Evolutionary conservation across 768 basidiomycete genomes (phyloP).

Genomic region (button mushroom (Agaricus bisporus)): DNA sequence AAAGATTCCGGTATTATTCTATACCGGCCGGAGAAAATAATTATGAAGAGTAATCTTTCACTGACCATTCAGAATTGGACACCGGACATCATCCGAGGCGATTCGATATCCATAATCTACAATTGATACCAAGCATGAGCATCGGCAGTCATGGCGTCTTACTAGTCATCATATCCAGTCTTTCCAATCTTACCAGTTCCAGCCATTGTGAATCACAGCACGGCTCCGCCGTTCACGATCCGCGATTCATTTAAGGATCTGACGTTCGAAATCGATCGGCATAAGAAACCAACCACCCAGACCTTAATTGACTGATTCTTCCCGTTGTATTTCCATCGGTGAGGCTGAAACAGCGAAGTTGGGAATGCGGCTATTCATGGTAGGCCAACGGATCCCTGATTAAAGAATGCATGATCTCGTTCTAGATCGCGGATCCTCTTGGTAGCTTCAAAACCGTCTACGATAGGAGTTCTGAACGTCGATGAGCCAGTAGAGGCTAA

Average conservation of each 20-base stretch:
- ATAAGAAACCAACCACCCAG: slow-evolving; percentile 84
- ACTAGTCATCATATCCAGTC: too few relatives aligned
- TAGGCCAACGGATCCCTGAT: slow-evolving; percentile 2
- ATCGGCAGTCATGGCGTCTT: too few relatives aligned
- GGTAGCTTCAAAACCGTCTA: slow-evolving; percentile 70
- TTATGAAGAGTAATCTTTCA: too few relatives aligned
- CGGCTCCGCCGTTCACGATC: slow-evolving; percentile 42
- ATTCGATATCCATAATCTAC: too few relatives aligned
- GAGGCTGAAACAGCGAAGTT: slow-evolving; percentile 83
- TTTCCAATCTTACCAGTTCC: slow-evolving; percentile 29
- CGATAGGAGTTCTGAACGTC: slow-evolving; percentile 63
- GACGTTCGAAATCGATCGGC: slow-evolving; percentile 71
- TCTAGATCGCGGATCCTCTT: slow-evolving; percentile 43
- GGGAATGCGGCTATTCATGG: slow-evolving; percentile 58
- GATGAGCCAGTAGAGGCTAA: not conserved
- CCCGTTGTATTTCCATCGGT: slow-evolving; percentile 49
- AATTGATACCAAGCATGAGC: too few relatives aligned
- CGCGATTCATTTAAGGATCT: slow-evolving; percentile 53
- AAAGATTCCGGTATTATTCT: too few relatives aligned
- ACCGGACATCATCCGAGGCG: too few relatives aligned
- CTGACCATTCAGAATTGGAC: too few relatives aligned
- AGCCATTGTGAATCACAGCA: slow-evolving; percentile 47
- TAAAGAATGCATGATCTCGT: too few relatives aligned
- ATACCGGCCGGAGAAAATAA: too few relatives aligned
- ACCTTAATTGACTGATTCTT: slow-evolving; percentile 45